A percentile compares a stretch with the other conserved stretches of the same genome.
Evolutionary conservation across 257 asterid species (phyloP).

Genomic region (Solanum lycopersicoides): DNA sequence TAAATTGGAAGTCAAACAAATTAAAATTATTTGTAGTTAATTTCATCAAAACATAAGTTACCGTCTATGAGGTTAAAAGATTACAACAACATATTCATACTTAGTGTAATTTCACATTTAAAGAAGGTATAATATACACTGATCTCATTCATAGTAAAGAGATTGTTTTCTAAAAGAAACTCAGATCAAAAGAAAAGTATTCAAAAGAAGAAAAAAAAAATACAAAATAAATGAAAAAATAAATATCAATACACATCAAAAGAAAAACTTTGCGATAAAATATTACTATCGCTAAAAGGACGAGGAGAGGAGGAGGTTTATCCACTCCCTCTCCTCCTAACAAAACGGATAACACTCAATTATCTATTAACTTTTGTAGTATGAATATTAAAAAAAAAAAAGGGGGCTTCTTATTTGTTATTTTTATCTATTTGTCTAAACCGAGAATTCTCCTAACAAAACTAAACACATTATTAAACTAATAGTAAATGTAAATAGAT

Average conservation of each 20-base stretch:
- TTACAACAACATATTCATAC: not conserved
- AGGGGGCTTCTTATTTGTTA: not conserved
- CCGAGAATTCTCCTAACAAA: not conserved
- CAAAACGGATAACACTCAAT: too few species aligned
- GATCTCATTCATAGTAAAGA: fast-evolving
- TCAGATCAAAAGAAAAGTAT: too few species aligned
- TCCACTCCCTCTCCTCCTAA: not conserved
- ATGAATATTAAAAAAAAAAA: not conserved
- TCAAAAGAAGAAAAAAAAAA: not conserved
- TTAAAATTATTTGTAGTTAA: not conserved
- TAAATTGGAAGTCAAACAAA: not conserved
- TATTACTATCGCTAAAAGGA: too few species aligned
- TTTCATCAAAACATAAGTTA: not conserved
- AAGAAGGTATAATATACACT: fast-evolving
- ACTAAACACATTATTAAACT: not conserved
- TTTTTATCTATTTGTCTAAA: not conserved
- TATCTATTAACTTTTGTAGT: not conserved
- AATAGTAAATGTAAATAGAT: not conserved
- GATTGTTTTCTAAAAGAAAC: fast-evolving
- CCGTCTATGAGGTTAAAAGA: not conserved
- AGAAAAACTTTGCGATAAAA: not conserved
- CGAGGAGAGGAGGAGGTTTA: not conserved
- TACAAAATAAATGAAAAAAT: not conserved
- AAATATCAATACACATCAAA: not conserved
- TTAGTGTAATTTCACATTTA: fast-evolving